phyloP scores from a whole-genome alignment of 2,329 filamentous ascomycete species.

The Harringtonia aguacate region DNA sequence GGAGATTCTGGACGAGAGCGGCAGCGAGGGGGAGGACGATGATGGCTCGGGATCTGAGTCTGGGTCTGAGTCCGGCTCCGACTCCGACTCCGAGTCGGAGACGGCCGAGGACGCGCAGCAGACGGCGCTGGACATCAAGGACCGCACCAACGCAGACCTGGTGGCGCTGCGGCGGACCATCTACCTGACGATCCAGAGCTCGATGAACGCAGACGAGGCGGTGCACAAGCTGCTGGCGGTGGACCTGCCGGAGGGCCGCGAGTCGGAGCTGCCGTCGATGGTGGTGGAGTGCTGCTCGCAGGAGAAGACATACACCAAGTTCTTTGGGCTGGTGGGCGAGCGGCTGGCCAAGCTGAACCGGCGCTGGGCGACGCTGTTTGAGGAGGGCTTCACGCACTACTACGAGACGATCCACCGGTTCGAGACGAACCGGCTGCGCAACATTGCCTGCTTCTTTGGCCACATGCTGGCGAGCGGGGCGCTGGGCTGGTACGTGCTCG shows the following conservation, averaged over 20 bases:
- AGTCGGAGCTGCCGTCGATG: constrained; percentile 90
- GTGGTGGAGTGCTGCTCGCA: constrained; percentile 94
- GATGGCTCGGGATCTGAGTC: constrained; percentile 37
- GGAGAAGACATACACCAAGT: constrained; percentile 94
- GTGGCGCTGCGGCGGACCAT: constrained; percentile 90
- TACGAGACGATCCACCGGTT: constrained; percentile 97
- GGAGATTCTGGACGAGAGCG: constrained; percentile 89
- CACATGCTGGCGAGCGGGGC: constrained; percentile 82
- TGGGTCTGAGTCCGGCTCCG: constrained; percentile 45
- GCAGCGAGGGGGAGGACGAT: constrained; percentile 50
- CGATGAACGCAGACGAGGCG: constrained; percentile 90
- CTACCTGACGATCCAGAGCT: constrained; percentile 96
- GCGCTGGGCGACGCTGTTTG: constrained; percentile 87
- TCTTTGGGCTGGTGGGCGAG: constrained; percentile 90
- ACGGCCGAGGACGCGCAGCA: constrained; percentile 68
- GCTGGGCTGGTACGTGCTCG: constrained; percentile 84
- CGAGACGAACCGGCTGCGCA: constrained; percentile 89
- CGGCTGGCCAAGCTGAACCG: constrained; percentile 93
- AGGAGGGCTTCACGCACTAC: constrained; percentile 81
- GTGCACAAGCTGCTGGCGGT: constrained; percentile 96
- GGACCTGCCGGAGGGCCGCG: constrained; percentile 74
- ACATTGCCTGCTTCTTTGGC: constrained; percentile 90
- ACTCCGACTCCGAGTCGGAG: constrained; percentile 26
- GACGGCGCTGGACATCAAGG: constrained; percentile 88
- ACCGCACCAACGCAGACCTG: constrained; percentile 91